A percentile compares a stretch with the other conserved stretches of the same genome.
Conservation (phyloP, 2,329 filamentous ascomycete genomes). For the Hypoxylon sp. region DNA sequence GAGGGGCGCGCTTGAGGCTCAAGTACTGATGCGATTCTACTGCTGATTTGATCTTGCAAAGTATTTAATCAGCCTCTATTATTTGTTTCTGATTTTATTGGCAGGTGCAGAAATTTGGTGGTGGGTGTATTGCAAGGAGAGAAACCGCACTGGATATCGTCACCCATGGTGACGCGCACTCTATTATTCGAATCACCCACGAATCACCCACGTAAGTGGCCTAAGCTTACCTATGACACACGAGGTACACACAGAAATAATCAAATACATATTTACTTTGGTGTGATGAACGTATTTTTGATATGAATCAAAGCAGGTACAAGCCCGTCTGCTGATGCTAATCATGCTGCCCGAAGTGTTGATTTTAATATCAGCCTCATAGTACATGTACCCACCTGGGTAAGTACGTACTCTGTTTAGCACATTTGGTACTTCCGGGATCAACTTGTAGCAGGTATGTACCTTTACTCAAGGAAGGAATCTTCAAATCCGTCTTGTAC, state of each 20-base stretch:
- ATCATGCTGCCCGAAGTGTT: too few relatives aligned
- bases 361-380: too few relatives aligned
- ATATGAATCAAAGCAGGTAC: too few relatives aligned
- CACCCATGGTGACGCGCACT: slow-evolving; percentile 11
- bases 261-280: neutral
- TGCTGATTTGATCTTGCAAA: neutral
- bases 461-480: too few relatives aligned
- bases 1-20: neutral
- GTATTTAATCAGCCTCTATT: neutral
- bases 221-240: neutral
- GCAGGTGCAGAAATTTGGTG: neutral
- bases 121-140: neutral
- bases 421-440: too few relatives aligned
- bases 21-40: neutral
- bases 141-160: neutral
- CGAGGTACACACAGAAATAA: neutral
- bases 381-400: too few relatives aligned
- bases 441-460: too few relatives aligned
- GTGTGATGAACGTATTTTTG: too few relatives aligned
- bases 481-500: too few relatives aligned
- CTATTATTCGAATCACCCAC: neutral
- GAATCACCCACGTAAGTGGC: neutral
- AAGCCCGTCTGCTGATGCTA: too few relatives aligned
- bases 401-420: too few relatives aligned
- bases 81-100: neutral